Percentiles rank a stretch among this genome's conserved stretches.
Evolutionary conservation across 1,284 basidiomycete genomes (phyloP).

Genomic region (Pseudozyma tsukubaensis): DNA sequence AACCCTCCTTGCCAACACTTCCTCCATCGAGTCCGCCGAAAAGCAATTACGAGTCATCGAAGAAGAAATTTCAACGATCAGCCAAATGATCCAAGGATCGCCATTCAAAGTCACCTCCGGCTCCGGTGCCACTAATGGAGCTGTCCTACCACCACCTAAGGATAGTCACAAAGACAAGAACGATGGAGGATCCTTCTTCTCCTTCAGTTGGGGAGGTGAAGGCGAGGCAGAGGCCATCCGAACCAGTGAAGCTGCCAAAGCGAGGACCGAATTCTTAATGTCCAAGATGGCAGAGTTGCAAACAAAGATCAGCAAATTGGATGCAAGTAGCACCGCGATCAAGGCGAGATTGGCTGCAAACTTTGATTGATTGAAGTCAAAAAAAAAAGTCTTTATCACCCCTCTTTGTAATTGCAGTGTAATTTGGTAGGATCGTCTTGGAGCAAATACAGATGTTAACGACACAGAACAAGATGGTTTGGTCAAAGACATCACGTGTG

Average conservation of each 20-base stretch:
- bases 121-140: conserved; percentile 20
- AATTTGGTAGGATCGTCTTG: too few relatives aligned
- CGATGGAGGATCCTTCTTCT: conserved; percentile 2
- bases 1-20: conserved; percentile 73
- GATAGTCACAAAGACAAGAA: conserved; percentile 9
- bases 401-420: too few relatives aligned
- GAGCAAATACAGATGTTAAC: too few relatives aligned
- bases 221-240: conserved; percentile 37
- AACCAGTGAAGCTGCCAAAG: conserved; percentile 73
- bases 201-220: conserved; percentile 9
- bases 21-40: conserved; percentile 77
- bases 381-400: background rate
- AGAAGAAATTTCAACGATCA: conserved; percentile 75
- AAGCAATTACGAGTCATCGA: conserved; percentile 79
- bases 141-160: conserved; percentile 15
- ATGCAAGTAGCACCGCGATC: conserved; percentile 37
- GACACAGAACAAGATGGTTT: too few relatives aligned
- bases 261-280: conserved; percentile 78
- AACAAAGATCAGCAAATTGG: conserved; percentile 72
- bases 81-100: conserved; percentile 58
- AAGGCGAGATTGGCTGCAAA: conserved; percentile 36
- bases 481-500: too few relatives aligned
- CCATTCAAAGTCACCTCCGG: conserved; percentile 66
- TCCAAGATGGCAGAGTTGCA: conserved; percentile 80
- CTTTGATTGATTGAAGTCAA: conserved; percentile 10